Conservation (phyloP, 805 yeast genomes). For the Lipomyces sp. region DNA sequence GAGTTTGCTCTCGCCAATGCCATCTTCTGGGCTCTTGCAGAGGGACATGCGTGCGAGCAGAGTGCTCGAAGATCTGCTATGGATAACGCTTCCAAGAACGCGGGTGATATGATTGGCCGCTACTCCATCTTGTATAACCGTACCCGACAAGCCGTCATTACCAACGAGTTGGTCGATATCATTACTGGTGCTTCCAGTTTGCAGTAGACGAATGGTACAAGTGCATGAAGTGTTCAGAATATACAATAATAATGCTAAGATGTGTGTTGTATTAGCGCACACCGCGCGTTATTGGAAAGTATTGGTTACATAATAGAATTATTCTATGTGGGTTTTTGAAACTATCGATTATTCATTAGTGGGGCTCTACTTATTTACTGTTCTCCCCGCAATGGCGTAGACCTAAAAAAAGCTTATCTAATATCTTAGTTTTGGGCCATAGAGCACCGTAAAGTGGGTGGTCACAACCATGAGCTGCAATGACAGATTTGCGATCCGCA, state of each 20-base stretch:
- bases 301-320: neutral
- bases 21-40: slow-evolving; percentile 88
- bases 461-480: no score
- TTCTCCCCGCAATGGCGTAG: no score
- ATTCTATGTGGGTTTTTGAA: neutral
- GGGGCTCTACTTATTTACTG: no score
- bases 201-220: slow-evolving; percentile 59
- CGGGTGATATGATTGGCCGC: slow-evolving; percentile 96
- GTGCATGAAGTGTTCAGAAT: neutral
- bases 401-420: no score
- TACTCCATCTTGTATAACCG: slow-evolving; percentile 98
- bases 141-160: slow-evolving; percentile 98
- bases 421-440: neutral
- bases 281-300: slow-evolving; percentile 1
- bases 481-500: no score
- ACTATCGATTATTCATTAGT: neutral
- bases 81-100: slow-evolving; percentile 99
- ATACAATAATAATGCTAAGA: neutral
- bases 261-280: neutral
- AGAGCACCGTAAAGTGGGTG: neutral
- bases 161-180: slow-evolving; percentile 99
- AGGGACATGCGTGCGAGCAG: slow-evolving; percentile 97
- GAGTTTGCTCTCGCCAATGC: slow-evolving; percentile 91
- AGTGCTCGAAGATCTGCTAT: slow-evolving; percentile 99
- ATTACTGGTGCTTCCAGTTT: slow-evolving; percentile 99